phyloP scores from a whole-genome alignment of 179 eudicot genomes.

The Beta macrorhiza region DNA sequence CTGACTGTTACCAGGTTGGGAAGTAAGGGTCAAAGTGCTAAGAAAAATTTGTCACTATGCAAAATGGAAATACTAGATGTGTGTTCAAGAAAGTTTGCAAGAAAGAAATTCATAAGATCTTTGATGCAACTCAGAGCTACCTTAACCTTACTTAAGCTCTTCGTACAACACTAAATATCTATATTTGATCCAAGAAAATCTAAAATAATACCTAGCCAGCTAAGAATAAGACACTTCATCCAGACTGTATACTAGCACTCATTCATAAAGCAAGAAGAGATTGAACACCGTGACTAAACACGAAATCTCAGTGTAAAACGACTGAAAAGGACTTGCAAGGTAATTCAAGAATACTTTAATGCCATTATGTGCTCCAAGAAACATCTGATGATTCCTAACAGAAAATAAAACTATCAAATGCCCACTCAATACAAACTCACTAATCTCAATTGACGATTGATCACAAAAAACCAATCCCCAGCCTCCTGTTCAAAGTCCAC shows the following conservation, averaged over 20 bases:
- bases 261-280: not conserved
- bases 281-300: not conserved
- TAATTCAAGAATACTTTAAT: not conserved
- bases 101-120: not conserved
- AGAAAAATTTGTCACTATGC: not conserved
- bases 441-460: not conserved
- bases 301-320: not conserved
- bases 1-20: not conserved
- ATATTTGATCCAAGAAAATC: not conserved
- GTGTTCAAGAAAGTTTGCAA: not conserved
- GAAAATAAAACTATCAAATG: not conserved
- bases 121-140: not conserved
- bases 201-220: no score
- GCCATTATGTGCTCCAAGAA: not conserved
- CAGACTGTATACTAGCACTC: not conserved
- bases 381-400: not conserved
- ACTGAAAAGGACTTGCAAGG: not conserved
- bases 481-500: no score
- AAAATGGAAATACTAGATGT: not conserved
- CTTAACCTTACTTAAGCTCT: not conserved
- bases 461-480: not conserved
- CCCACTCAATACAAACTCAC: not conserved
- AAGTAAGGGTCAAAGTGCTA: not conserved
- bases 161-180: not conserved
- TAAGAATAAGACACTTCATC: not conserved